Conservation (phyloP, 1,139 yeast genomes). For the Geotrichum reessii region DNA sequence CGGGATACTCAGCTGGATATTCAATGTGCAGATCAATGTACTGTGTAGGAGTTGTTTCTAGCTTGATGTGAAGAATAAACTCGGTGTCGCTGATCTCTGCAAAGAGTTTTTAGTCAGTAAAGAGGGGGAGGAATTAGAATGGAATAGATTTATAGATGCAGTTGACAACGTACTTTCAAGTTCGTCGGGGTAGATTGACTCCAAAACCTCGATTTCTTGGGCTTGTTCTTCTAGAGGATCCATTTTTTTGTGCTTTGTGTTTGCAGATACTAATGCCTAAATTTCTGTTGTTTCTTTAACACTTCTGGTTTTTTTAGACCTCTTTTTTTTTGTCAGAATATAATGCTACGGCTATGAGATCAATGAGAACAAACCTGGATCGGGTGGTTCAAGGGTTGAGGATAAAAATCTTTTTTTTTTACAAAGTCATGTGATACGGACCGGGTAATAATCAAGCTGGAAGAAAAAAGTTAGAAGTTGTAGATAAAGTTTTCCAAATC, state of each 20-base stretch:
- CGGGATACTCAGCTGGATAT: slow-evolving; percentile 70
- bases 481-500: background rate
- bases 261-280: background rate
- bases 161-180: slow-evolving; percentile 37
- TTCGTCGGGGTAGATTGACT: slow-evolving; percentile 92
- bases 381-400: background rate
- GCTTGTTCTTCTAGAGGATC: slow-evolving; percentile 54
- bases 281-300: background rate
- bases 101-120: slow-evolving; percentile 3
- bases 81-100: slow-evolving; percentile 28
- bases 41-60: slow-evolving; percentile 59
- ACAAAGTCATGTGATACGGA: background rate
- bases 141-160: slow-evolving; percentile 26
- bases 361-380: background rate
- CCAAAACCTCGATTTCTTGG: slow-evolving; percentile 72
- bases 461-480: too few relatives aligned
- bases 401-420: background rate
- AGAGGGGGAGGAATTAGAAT: background rate
- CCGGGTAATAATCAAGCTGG: background rate
- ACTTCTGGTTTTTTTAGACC: background rate
- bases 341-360: background rate
- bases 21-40: slow-evolving; percentile 48
- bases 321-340: background rate
- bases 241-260: slow-evolving; percentile 9
- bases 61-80: slow-evolving; percentile 36